Percentiles rank a stretch among this genome's conserved stretches.
Evolutionary conservation across 2,329 filamentous ascomycete genomes (phyloP).

Genomic region (Grosmannia huntii): DNA sequence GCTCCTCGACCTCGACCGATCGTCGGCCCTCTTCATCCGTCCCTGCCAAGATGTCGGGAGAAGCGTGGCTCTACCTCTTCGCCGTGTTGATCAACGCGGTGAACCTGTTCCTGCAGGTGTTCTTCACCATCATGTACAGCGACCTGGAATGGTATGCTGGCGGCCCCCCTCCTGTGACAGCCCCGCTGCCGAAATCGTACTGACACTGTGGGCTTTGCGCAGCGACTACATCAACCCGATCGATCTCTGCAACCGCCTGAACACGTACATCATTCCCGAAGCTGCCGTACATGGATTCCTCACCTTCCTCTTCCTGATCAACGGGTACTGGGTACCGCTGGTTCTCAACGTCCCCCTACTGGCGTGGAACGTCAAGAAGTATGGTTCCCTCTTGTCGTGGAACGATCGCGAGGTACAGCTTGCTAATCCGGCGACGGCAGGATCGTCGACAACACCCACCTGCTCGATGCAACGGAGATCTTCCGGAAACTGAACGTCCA

Average conservation of each 20-base stretch:
- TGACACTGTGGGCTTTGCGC: constrained; percentile 6
- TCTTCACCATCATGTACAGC: constrained; percentile 99
- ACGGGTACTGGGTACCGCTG: constrained; percentile 94
- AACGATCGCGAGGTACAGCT: no score
- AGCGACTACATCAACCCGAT: constrained; percentile 99
- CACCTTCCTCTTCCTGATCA: constrained; percentile 92
- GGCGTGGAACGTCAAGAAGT: constrained; percentile 97
- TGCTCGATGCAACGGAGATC: constrained; percentile 95
- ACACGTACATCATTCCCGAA: constrained; percentile 98
- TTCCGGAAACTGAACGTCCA: constrained; percentile 98
- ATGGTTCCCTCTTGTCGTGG: constrained; percentile 25
- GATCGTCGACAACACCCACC: constrained; percentile 93
- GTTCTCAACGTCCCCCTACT: constrained; percentile 85
- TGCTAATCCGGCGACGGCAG: constrained; percentile 31
- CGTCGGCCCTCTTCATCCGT: background rate
- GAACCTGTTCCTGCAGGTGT: constrained; percentile 98
- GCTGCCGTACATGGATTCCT: constrained; percentile 94
- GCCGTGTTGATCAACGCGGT: constrained; percentile 98
- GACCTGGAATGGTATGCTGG: constrained; percentile 87
- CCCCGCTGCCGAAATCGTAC: background rate
- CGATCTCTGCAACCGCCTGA: constrained; percentile 98
- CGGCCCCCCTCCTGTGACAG: background rate
- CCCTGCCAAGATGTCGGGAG: constrained; percentile 64
- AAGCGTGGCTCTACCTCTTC: constrained; percentile 96
- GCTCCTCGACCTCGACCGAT: background rate